Percentiles rank a stretch among this genome's conserved stretches.
Conservation (phyloP, 1,139 yeast genomes). For the Suhomyces guaymorum region DNA sequence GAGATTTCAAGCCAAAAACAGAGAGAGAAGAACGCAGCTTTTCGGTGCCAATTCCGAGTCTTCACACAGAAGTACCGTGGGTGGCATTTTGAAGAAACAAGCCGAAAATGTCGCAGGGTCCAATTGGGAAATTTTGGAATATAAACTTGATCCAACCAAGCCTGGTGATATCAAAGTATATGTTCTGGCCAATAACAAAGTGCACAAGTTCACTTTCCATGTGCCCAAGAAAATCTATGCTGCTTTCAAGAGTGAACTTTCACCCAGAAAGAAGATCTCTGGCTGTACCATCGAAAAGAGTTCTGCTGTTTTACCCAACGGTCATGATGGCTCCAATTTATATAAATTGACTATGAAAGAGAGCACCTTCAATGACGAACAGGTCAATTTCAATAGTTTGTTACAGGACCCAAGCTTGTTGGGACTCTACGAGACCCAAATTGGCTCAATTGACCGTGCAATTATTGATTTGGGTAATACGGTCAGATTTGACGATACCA, state of each 20-base stretch:
- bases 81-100: conserved; percentile 70
- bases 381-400: conserved; percentile 58
- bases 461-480: conserved; percentile 75
- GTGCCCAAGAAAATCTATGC: conserved; percentile 75
- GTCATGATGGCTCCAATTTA: conserved; percentile 56
- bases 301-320: conserved; percentile 67
- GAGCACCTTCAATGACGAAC: conserved; percentile 55
- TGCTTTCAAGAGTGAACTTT: conserved; percentile 55
- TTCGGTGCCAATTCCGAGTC: conserved; percentile 68
- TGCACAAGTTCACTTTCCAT: conserved; percentile 72
- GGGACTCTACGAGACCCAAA: conserved; percentile 77
- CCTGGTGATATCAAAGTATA: conserved; percentile 80
- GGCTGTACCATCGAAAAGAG: conserved; percentile 63
- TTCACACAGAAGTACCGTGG: conserved; percentile 54
- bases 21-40: conserved; percentile 69
- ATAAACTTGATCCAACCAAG: conserved; percentile 53
- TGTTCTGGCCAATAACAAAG: conserved; percentile 66
- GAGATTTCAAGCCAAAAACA: conserved; percentile 70
- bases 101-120: conserved; percentile 77
- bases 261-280: conserved; percentile 48
- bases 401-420: conserved; percentile 63
- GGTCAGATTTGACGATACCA: conserved; percentile 66
- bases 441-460: conserved; percentile 70
- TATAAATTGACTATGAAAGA: conserved; percentile 74
- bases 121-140: conserved; percentile 84